phyloP scores from a whole-genome alignment of 2,329 filamentous ascomycete species.

The Aulographum hederae region DNA sequence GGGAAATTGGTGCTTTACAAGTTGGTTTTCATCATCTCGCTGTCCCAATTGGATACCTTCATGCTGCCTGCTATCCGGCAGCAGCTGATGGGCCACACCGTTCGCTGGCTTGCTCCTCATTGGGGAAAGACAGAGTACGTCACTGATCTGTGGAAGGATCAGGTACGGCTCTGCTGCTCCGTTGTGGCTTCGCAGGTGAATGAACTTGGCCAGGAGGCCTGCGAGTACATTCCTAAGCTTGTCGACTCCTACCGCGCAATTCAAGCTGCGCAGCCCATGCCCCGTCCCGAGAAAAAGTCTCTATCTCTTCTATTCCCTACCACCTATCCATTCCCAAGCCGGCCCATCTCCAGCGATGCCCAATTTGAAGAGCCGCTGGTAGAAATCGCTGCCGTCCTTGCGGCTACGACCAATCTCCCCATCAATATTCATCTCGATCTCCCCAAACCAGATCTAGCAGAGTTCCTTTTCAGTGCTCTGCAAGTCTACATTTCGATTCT shows the following conservation, averaged over 20 bases:
- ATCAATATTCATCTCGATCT: conserved; percentile 60
- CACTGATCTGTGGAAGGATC: conserved; percentile 76
- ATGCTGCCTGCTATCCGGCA: conserved; percentile 56
- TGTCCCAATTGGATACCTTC: conserved; percentile 69
- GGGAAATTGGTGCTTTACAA: conserved; percentile 88
- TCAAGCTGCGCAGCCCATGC: conserved; percentile 45
- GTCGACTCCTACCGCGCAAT: conserved; percentile 77
- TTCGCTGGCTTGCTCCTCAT: conserved; percentile 80
- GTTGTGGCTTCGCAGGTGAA: conserved; percentile 75
- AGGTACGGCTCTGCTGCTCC: conserved; percentile 84
- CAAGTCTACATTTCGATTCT: conserved; percentile 80
- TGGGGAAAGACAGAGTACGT: conserved; percentile 65
- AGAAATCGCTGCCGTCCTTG: conserved; percentile 75
- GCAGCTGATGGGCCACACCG: conserved; percentile 61
- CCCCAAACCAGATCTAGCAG: conserved; percentile 53
- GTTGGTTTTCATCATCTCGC: conserved; percentile 80
- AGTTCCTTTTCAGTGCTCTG: conserved; percentile 60
- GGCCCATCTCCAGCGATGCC: conserved; percentile 29
- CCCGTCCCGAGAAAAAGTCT: conserved; percentile 35
- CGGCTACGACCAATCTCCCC: conserved; percentile 58
- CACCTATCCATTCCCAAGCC: conserved; percentile 72
- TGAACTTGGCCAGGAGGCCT: conserved; percentile 61
- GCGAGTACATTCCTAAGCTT: conserved; percentile 78
- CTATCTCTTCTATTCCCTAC: conserved; percentile 83
- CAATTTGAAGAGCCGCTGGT: conserved; percentile 74